Evolutionary conservation across 1,284 basidiomycete species (phyloP).

Genomic region (Fistulinella cinereoalba): DNA sequence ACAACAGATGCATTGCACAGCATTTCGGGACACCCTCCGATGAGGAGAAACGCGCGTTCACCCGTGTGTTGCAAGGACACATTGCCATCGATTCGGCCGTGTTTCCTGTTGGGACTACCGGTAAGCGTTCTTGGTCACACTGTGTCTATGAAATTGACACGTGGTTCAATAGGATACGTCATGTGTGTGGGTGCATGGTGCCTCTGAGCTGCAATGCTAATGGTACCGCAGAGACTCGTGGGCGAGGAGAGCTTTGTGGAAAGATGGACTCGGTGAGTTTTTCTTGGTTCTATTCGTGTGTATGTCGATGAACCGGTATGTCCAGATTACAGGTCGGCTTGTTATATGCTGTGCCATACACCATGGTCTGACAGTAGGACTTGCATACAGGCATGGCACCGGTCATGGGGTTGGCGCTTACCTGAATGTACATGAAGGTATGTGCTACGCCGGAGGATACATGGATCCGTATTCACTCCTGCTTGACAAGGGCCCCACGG

Average conservation of each 20-base stretch:
- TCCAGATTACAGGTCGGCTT: conserved; percentile 43
- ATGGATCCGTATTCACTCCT: not conserved
- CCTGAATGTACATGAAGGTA: conserved; percentile 89
- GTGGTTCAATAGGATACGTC: conserved; percentile 45
- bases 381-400: conserved; percentile 69
- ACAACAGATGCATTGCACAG: conserved; percentile 36
- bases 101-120: conserved; percentile 88
- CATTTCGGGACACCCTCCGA: conserved; percentile 87
- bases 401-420: conserved; percentile 93
- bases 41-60: conserved; percentile 87
- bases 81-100: conserved; percentile 86
- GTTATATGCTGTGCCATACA: not conserved
- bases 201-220: conserved; percentile 4
- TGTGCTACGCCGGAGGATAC: not conserved
- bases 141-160: not conserved
- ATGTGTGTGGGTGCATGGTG: conserved; percentile 40
- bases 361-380: not conserved
- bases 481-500: conserved; percentile 67
- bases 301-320: not conserved
- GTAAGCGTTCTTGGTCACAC: conserved; percentile 34
- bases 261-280: conserved; percentile 78
- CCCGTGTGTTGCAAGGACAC: conserved; percentile 93
- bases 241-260: conserved; percentile 84
- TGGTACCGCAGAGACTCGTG: conserved; percentile 66
- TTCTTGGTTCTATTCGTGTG: not conserved